These are phyloP conservation scores for Rusavskia elegans DNA, from an alignment of 495 filamentous ascomycete genomes.

Conservation along the genomic window DNA sequence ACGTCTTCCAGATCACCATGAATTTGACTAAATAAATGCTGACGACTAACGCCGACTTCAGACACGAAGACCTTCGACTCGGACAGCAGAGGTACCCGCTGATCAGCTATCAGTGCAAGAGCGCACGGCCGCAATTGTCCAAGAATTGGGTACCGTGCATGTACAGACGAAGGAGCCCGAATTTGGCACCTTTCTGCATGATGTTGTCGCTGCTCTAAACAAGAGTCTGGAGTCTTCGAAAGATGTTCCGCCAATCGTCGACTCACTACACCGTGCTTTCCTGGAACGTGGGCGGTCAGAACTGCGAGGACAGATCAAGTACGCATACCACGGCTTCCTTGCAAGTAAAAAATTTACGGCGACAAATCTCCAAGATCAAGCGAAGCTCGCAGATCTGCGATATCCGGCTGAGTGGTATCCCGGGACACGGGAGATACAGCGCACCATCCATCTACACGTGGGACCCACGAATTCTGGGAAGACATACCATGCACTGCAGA, in stretches of 20 bases:
- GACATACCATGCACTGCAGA: constrained; percentile 84
- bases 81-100: neutral
- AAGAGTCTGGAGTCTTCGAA: constrained; percentile 2
- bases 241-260: constrained; percentile 3
- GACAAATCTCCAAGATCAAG: constrained; percentile 39
- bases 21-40: too few relatives aligned
- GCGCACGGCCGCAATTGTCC: neutral
- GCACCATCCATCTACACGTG: constrained; percentile 83
- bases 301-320: constrained; percentile 40
- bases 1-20: too few relatives aligned
- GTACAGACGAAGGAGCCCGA: neutral
- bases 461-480: constrained; percentile 98
- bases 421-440: constrained; percentile 54
- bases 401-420: constrained; percentile 89
- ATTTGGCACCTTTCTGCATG: neutral
- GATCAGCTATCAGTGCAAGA: neutral
- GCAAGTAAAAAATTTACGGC: constrained; percentile 24
- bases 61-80: too few relatives aligned
- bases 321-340: constrained; percentile 38
- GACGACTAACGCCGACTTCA: too few relatives aligned
- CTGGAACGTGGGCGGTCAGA: constrained; percentile 28
- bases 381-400: constrained; percentile 57
- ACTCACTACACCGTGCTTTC: constrained; percentile 38
- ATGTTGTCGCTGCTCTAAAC: neutral
- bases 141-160: neutral